Evolutionary conservation across 495 filamentous ascomycete species (phyloP).

Genomic region (Penicillium samsonianum): DNA sequence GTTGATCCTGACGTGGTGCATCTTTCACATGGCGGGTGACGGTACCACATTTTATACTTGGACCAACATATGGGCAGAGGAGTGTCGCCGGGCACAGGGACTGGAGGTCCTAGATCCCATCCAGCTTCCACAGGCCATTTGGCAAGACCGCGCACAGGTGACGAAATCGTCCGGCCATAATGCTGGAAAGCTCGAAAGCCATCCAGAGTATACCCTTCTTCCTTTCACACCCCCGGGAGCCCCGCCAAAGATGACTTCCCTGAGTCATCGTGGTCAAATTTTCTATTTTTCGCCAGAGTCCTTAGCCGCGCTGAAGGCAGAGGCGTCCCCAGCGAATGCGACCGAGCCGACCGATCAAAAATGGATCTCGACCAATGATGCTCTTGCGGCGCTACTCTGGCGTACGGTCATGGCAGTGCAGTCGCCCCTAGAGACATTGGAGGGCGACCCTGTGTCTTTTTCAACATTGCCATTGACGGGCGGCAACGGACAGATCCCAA

Average conservation of each 20-base stretch:
- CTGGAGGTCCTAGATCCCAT: constrained; percentile 22
- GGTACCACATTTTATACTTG: constrained; percentile 32
- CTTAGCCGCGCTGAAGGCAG: constrained; percentile 32
- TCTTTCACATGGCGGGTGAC: constrained; percentile 38
- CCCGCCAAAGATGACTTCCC: constrained; percentile 34
- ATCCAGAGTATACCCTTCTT: constrained; percentile 35
- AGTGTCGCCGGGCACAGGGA: constrained; percentile 35
- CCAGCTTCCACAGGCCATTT: constrained; percentile 21
- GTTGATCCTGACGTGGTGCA: constrained; percentile 28
- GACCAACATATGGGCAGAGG: constrained; percentile 40
- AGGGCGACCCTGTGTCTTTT: constrained; percentile 33
- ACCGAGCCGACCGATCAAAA: constrained; percentile 26
- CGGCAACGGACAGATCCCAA: constrained; percentile 32
- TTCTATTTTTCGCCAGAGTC: constrained; percentile 36
- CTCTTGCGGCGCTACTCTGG: constrained; percentile 42
- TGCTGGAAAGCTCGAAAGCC: constrained; percentile 29
- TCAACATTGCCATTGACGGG: constrained; percentile 38
- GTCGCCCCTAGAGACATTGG: constrained; percentile 28
- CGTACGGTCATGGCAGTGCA: constrained; percentile 40
- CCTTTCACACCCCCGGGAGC: constrained; percentile 33
- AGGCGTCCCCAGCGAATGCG: constrained; percentile 32
- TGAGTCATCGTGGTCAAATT: constrained; percentile 30
- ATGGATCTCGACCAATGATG: constrained; percentile 44
- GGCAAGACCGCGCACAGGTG: constrained; percentile 27
- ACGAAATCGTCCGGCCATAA: constrained; percentile 31